These are phyloP conservation scores for Xylariaceae sp. DNA, from an alignment of 2,329 filamentous ascomycete genomes.

Conservation along the genomic window DNA sequence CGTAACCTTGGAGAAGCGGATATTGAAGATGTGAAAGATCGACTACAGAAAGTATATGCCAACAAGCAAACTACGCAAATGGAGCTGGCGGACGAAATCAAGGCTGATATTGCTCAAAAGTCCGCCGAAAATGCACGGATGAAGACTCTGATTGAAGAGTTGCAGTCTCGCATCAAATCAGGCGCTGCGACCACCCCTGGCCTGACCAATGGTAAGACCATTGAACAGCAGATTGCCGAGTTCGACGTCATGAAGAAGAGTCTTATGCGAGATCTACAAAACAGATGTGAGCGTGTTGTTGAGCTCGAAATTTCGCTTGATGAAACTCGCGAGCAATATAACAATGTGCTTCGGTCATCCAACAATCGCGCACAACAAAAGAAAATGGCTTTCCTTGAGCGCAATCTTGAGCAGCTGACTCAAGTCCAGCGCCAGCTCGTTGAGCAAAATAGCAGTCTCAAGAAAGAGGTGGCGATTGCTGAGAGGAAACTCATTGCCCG, in stretches of 20 bases:
- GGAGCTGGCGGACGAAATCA: constrained; percentile 71
- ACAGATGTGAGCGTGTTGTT: constrained; percentile 95
- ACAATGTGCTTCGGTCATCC: constrained; percentile 91
- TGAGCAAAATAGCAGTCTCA: constrained; percentile 93
- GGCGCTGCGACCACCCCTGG: constrained; percentile 49
- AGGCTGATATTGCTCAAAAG: constrained; percentile 70
- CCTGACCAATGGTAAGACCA: constrained; percentile 78
- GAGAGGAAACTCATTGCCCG: constrained; percentile 94
- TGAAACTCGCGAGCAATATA: constrained; percentile 97
- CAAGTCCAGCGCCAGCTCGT: constrained; percentile 96
- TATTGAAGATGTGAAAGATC: constrained; percentile 76
- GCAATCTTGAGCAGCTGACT: constrained; percentile 95
- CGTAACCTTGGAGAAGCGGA: constrained; percentile 75
- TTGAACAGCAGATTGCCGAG: constrained; percentile 96
- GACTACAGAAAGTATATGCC: constrained; percentile 71
- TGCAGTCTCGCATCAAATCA: constrained; percentile 69
- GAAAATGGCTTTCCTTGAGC: constrained; percentile 99
- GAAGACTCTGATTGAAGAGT: constrained; percentile 73
- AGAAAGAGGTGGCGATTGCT: constrained; percentile 98
- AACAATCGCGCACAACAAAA: constrained; percentile 99
- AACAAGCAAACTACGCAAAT: constrained; percentile 70
- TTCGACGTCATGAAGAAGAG: constrained; percentile 99
- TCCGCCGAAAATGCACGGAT: constrained; percentile 78
- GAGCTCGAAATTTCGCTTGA: constrained; percentile 97
- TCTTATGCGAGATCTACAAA: constrained; percentile 96